Conservation (phyloP, 257 asterid species). For the Nicotiana benthamiana region DNA sequence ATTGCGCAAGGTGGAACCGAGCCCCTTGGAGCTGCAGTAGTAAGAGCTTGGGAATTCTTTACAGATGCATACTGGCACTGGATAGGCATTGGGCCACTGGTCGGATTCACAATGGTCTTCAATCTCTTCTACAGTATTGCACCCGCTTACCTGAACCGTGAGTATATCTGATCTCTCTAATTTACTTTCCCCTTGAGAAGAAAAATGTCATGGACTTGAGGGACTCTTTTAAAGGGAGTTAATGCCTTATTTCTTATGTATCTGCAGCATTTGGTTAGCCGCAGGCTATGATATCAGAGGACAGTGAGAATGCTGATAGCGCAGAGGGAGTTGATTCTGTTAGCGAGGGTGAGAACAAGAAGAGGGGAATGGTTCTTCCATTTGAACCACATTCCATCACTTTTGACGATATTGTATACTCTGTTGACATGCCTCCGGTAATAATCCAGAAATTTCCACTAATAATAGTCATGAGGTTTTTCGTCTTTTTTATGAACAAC, state of each 20-base stretch:
- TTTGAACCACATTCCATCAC: slow-evolving; percentile 86
- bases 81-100: slow-evolving; percentile 44
- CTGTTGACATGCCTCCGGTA: slow-evolving; percentile 91
- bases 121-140: slow-evolving; percentile 29
- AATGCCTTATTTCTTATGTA: neutral
- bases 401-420: slow-evolving; percentile 57
- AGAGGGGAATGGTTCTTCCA: slow-evolving; percentile 85
- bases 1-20: slow-evolving; percentile 26
- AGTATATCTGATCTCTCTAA: slow-evolving; percentile 13
- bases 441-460: neutral
- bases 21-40: slow-evolving; percentile 30
- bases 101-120: slow-evolving; percentile 36
- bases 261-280: slow-evolving; percentile 54
- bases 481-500: neutral
- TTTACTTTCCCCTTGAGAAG: neutral
- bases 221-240: too few species aligned
- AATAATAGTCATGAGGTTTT: neutral
- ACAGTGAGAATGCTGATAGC: slow-evolving; percentile 7
- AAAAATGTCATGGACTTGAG: neutral
- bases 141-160: slow-evolving; percentile 38
- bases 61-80: slow-evolving; percentile 60
- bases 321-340: too few species aligned
- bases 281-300: slow-evolving; percentile 43
- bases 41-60: slow-evolving; percentile 38
- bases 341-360: slow-evolving; percentile 18